A percentile compares a stretch with the other conserved stretches of the same genome.
These are phyloP conservation scores for Colletotrichum orchidophilum DNA, from an alignment of 2,329 filamentous ascomycete genomes.

Conservation along the genomic window DNA sequence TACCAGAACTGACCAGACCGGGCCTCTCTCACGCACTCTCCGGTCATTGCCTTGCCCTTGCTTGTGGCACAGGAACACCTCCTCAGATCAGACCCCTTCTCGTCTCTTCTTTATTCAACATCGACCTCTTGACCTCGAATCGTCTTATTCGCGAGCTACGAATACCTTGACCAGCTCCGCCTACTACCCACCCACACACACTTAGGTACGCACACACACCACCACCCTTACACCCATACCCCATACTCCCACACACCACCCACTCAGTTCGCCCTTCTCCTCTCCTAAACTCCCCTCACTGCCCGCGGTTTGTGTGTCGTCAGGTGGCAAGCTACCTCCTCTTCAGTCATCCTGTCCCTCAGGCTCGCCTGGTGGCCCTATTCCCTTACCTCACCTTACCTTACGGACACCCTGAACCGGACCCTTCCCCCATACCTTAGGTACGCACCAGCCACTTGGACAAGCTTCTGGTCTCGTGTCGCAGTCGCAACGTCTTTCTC, in stretches of 20 bases:
- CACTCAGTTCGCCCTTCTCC: background rate
- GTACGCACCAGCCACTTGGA: slow-evolving; percentile 33
- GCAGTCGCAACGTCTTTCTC: slow-evolving; percentile 35
- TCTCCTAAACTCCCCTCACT: background rate
- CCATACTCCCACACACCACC: background rate
- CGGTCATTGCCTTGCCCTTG: background rate
- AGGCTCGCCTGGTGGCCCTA: background rate
- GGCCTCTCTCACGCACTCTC: background rate
- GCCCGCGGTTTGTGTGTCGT: slow-evolving; percentile 14
- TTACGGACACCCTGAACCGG: slow-evolving; percentile 22
- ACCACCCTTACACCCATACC: background rate
- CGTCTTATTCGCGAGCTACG: background rate
- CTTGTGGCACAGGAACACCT: background rate
- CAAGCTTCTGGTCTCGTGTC: slow-evolving; percentile 36
- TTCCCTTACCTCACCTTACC: slow-evolving; percentile 5
- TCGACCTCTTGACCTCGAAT: background rate
- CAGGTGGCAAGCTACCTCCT: slow-evolving; percentile 21
- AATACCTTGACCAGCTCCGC: background rate
- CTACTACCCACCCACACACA: background rate
- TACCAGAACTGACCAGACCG: background rate
- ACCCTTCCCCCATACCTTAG: slow-evolving; percentile 18
- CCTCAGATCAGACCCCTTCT: background rate
- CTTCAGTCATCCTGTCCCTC: background rate
- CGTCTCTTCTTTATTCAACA: background rate
- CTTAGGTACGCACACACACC: background rate